phyloP scores from a whole-genome alignment of 495 filamentous ascomycete species.

The Pseudomonodictys pantanalensis region DNA sequence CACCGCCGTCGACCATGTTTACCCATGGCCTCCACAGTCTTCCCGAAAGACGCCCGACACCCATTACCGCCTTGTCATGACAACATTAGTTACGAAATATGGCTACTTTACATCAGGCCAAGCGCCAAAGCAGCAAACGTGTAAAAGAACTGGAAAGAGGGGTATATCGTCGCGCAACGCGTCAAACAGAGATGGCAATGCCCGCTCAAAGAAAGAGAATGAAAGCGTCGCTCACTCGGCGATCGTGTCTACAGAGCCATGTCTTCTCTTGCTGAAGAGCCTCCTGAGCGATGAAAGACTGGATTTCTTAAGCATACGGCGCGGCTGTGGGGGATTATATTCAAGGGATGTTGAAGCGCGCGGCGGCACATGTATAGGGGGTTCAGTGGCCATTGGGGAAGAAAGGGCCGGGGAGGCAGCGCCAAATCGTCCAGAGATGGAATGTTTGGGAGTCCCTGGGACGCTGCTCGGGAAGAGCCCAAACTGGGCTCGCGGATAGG shows the following conservation, averaged over 20 bases:
- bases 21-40: neutral
- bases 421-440: conserved; percentile 19
- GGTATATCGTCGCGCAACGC: conserved; percentile 28
- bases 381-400: conserved; percentile 8
- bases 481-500: conserved; percentile 26
- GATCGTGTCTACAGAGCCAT: conserved; percentile 25
- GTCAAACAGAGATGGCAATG: conserved; percentile 1
- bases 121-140: neutral
- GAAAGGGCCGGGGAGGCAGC: conserved; percentile 19
- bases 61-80: conserved; percentile 13
- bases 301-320: conserved; percentile 23
- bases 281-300: conserved; percentile 27
- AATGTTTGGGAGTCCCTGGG: conserved; percentile 26
- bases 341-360: conserved; percentile 25
- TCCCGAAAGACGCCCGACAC: neutral
- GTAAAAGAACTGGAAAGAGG: conserved; percentile 7
- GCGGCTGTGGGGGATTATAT: conserved; percentile 13
- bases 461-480: conserved; percentile 31
- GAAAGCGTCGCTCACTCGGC: conserved; percentile 11
- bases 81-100: conserved; percentile 16
- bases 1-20: neutral
- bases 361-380: neutral
- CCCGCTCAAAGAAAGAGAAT: conserved; percentile 15
- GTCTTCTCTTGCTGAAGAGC: conserved; percentile 27
- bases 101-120: conserved; percentile 20